Conservation (phyloP, 163 green algal genomes). For the Scenedesmus sp. region DNA sequence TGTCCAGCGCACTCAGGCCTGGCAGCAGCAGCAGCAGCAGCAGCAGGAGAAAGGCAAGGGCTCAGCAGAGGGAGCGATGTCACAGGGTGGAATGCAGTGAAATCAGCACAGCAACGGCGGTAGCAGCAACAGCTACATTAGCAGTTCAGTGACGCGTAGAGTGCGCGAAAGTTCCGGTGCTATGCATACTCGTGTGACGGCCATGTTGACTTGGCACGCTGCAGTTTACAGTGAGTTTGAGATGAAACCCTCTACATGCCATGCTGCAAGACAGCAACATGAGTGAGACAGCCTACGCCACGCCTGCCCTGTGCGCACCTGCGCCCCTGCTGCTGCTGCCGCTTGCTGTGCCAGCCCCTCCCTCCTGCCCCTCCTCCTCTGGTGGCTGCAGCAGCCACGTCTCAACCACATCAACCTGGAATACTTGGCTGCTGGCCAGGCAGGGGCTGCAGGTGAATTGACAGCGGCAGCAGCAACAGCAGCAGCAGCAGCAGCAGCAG, state of each 20-base stretch:
- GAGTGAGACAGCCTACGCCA: background rate
- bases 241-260: no score
- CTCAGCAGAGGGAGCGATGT: background rate
- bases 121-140: no score
- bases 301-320: no score
- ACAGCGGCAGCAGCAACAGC: background rate
- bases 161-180: no score
- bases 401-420: slow-evolving; percentile 69
- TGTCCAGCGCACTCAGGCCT: slow-evolving; percentile 53
- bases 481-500: background rate
- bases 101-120: no score
- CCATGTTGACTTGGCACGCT: background rate
- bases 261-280: background rate
- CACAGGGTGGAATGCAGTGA: background rate
- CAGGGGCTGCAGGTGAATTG: slow-evolving; percentile 36
- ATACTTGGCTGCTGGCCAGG: slow-evolving; percentile 23
- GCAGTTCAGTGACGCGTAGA: no score
- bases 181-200: no score
- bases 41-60: background rate
- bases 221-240: background rate
- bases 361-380: slow-evolving; percentile 55
- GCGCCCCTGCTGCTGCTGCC: background rate
- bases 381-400: slow-evolving; percentile 70
- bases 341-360: background rate
- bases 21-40: background rate